Conservation (phyloP, 2,329 filamentous ascomycete species). For the Tolypocladium ovalisporum region DNA sequence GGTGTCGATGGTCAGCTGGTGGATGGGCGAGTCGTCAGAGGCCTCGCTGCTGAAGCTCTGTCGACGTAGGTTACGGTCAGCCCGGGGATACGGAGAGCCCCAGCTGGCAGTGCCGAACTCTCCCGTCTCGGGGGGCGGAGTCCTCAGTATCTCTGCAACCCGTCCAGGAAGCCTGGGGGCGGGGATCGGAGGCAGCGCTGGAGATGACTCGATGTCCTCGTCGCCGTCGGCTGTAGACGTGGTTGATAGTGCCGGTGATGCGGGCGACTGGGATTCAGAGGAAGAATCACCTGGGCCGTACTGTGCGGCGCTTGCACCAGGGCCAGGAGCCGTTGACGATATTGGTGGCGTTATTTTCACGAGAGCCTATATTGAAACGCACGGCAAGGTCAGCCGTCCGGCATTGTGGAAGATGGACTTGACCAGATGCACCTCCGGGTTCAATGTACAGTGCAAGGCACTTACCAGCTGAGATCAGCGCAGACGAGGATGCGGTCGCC, state of each 20-base stretch:
- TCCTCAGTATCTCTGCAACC: constrained; percentile 42
- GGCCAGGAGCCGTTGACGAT: constrained; percentile 37
- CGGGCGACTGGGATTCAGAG: constrained; percentile 26
- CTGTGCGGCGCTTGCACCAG: constrained; percentile 48
- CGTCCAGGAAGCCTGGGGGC: constrained; percentile 47
- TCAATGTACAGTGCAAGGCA: neutral
- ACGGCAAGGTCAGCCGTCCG: constrained; percentile 16
- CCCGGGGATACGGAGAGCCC: constrained; percentile 78
- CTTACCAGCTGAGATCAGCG: constrained; percentile 49
- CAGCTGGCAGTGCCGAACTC: constrained; percentile 66
- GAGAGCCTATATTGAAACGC: constrained; percentile 18
- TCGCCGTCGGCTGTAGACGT: constrained; percentile 50
- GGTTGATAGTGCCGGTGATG: constrained; percentile 49
- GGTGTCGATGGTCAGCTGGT: constrained; percentile 50
- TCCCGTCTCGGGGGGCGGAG: constrained; percentile 27
- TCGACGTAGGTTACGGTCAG: constrained; percentile 40
- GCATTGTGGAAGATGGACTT: neutral
- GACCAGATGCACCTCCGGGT: neutral
- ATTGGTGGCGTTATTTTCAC: constrained; percentile 46
- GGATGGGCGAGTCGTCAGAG: constrained; percentile 50
- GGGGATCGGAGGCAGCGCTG: constrained; percentile 46
- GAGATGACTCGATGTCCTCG: constrained; percentile 43
- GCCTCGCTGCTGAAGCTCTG: constrained; percentile 46
- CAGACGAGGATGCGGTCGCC: constrained; percentile 49
- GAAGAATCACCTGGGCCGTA: constrained; percentile 35